These are phyloP conservation scores for Naganishia vaughanmartiniae DNA, from an alignment of 768 basidiomycete species.

Conservation along the genomic window DNA sequence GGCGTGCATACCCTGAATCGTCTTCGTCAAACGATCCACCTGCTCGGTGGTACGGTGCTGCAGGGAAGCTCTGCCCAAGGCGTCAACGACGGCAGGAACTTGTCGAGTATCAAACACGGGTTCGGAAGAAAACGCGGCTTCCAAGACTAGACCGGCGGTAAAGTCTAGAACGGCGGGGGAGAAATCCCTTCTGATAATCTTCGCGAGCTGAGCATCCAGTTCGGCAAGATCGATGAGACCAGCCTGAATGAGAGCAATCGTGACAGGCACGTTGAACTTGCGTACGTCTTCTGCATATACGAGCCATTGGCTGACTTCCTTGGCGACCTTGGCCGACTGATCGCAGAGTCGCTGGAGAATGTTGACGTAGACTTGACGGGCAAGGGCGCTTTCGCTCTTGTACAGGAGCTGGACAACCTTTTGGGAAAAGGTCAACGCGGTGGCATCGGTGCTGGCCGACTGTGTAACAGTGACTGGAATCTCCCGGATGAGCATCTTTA, in stretches of 20 bases:
- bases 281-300: slow-evolving; percentile 95
- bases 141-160: slow-evolving; percentile 75
- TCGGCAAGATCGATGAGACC: slow-evolving; percentile 72
- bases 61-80: slow-evolving; percentile 70
- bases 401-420: slow-evolving; percentile 94
- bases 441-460: slow-evolving; percentile 74
- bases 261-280: slow-evolving; percentile 93
- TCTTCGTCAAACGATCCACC: slow-evolving; percentile 13
- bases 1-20: not conserved
- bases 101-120: slow-evolving; percentile 72
- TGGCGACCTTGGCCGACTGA: slow-evolving; percentile 84
- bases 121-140: slow-evolving; percentile 76
- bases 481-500: slow-evolving; percentile 78
- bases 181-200: slow-evolving; percentile 73
- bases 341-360: slow-evolving; percentile 85
- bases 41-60: slow-evolving; percentile 65
- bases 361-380: slow-evolving; percentile 87
- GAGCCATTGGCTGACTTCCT: slow-evolving; percentile 95
- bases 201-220: slow-evolving; percentile 86
- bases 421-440: slow-evolving; percentile 87
- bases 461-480: slow-evolving; percentile 77
- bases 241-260: slow-evolving; percentile 78
- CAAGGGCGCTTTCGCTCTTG: slow-evolving; percentile 79
- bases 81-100: slow-evolving; percentile 75
- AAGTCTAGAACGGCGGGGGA: slow-evolving; percentile 75